Percentiles rank a stretch among this genome's conserved stretches.
phyloP scores from a whole-genome alignment of 768 basidiomycete genomes.

The Psilocybe azurescens region DNA sequence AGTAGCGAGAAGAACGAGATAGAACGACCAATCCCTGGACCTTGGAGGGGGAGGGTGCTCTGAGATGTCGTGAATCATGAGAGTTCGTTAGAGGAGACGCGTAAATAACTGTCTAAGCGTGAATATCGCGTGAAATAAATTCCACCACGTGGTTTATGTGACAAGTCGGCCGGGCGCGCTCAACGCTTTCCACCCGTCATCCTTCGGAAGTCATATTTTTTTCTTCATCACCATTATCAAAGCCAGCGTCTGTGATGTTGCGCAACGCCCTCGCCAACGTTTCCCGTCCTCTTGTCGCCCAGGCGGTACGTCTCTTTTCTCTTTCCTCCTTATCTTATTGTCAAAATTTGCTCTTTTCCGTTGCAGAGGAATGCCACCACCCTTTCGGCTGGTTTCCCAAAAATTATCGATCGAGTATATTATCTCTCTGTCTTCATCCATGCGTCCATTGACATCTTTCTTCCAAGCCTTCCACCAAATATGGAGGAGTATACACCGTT shows the following conservation, averaged over 20 bases:
- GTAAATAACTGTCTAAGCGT: not conserved
- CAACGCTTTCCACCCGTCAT: slow-evolving; percentile 9
- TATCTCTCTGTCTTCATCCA: slow-evolving; percentile 17
- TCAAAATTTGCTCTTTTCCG: slow-evolving; percentile 7
- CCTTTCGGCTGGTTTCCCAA: slow-evolving; percentile 80
- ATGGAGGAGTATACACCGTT: slow-evolving; percentile 92
- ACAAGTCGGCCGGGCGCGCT: slow-evolving; percentile 12
- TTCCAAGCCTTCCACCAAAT: slow-evolving; percentile 81
- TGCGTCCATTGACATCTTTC: slow-evolving; percentile 12
- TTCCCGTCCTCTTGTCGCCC: slow-evolving; percentile 55
- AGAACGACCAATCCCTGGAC: slow-evolving; percentile 56
- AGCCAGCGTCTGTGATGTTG: slow-evolving; percentile 57
- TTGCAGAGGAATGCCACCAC: slow-evolving; percentile 74
- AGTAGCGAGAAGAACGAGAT: slow-evolving; percentile 56
- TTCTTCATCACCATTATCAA: slow-evolving; percentile 34
- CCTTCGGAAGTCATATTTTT: slow-evolving; percentile 24
- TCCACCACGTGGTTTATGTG: slow-evolving; percentile 15
- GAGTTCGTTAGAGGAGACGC: slow-evolving; percentile 1
- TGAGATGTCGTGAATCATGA: slow-evolving; percentile 39
- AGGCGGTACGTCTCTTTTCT: slow-evolving; percentile 48
- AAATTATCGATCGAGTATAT: slow-evolving; percentile 69
- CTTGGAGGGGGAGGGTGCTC: slow-evolving; percentile 42
- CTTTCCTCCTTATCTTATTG: not conserved
- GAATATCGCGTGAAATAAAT: slow-evolving; percentile 12
- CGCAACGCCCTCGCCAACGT: slow-evolving; percentile 65